Conservation (phyloP, 1,284 basidiomycete species). For the Ceratobasidium sp. region DNA sequence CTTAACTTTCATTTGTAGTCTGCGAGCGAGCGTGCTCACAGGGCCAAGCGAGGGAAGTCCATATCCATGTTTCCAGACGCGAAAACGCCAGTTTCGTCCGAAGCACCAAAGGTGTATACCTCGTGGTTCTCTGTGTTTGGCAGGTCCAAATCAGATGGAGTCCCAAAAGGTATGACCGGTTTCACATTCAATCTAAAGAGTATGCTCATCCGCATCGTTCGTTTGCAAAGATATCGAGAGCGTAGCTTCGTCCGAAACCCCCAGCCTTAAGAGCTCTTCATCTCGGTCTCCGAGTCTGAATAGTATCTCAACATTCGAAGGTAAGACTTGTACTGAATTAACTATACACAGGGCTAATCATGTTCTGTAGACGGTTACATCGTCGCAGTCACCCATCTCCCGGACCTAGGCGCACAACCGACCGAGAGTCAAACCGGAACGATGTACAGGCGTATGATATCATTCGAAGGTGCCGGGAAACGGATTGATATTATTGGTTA, state of each 20-base stretch:
- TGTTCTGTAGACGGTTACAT: background rate
- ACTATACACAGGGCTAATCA: background rate
- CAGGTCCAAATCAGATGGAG: background rate
- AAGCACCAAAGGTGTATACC: background rate
- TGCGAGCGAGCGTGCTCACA: background rate
- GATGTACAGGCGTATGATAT: constrained; percentile 9
- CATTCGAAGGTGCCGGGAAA: constrained; percentile 9
- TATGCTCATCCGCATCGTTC: background rate
- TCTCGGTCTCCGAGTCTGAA: background rate
- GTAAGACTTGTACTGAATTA: background rate
- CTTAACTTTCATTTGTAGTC: background rate
- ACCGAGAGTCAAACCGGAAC: background rate
- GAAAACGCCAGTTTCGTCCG: background rate
- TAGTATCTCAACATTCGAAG: background rate
- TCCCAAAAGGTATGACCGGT: background rate
- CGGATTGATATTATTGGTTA: constrained; percentile 26
- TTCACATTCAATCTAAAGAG: background rate
- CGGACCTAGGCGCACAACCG: background rate
- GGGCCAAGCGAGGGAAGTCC: background rate
- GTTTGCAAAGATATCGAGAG: constrained; percentile 17
- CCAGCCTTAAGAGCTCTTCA: background rate
- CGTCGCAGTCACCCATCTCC: constrained; percentile 16
- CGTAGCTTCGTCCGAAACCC: background rate
- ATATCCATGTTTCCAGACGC: constrained; percentile 5
- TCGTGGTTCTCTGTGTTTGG: constrained; percentile 30